Evolutionary conservation across 23 red algal species (phyloP).

Genomic region (Gracilaria caudata): DNA sequence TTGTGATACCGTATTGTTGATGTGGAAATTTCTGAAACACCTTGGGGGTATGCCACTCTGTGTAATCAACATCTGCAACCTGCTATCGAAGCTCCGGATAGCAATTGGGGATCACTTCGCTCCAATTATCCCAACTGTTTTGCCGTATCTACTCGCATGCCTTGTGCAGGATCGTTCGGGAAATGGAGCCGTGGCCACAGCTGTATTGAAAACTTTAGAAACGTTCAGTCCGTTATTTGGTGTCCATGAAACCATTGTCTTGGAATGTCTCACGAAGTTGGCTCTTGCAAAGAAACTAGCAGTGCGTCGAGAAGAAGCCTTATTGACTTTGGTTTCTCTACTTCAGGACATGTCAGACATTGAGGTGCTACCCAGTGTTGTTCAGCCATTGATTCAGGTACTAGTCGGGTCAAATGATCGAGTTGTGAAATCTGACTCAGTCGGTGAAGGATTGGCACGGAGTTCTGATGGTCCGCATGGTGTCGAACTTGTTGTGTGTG

Average conservation of each 20-base stretch:
- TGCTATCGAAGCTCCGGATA: constrained; percentile 65
- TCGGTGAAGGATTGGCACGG: neutral
- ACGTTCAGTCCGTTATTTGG: constrained; percentile 75
- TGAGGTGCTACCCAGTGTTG: constrained; percentile 77
- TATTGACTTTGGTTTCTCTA: constrained; percentile 66
- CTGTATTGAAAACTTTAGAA: constrained; percentile 74
- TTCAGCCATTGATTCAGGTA: constrained; percentile 80
- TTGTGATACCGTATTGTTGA: constrained; percentile 71
- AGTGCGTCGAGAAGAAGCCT: constrained; percentile 55
- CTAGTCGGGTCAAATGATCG: constrained; percentile 44
- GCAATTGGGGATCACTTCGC: constrained; percentile 91
- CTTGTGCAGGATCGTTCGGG: constrained; percentile 55
- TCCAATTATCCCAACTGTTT: constrained; percentile 65
- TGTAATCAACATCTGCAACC: constrained; percentile 55
- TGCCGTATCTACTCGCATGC: constrained; percentile 69
- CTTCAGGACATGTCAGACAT: constrained; percentile 46
- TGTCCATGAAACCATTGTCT: constrained; percentile 67
- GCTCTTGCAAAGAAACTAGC: constrained; percentile 37
- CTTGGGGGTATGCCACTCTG: constrained; percentile 18
- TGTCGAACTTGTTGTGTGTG: constrained; percentile 17
- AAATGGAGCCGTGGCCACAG: constrained; percentile 65
- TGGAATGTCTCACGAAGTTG: constrained; percentile 67
- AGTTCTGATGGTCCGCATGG: neutral
- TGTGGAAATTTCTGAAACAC: constrained; percentile 76
- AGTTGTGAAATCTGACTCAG: neutral